phyloP scores from a whole-genome alignment of 2,329 filamentous ascomycete species.

The Seiridium unicorne region DNA sequence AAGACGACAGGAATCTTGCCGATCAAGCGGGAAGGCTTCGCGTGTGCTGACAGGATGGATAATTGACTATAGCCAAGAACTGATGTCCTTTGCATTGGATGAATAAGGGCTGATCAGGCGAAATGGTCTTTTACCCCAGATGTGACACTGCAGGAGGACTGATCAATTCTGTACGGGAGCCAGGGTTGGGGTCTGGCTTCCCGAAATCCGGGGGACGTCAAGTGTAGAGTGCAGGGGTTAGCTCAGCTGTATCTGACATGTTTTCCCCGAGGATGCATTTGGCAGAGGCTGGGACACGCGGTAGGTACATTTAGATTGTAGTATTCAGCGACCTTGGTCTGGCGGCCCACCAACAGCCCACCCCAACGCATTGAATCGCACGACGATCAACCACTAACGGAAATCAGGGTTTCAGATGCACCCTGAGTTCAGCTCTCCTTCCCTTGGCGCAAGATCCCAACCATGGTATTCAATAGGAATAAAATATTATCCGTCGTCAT shows the following conservation, averaged over 20 bases:
- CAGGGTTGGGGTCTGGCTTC: neutral
- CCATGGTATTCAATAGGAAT: neutral
- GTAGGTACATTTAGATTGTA: no score
- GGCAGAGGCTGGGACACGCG: neutral
- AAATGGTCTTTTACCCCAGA: neutral
- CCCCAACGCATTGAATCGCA: neutral
- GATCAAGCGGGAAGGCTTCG: neutral
- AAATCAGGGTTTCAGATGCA: neutral
- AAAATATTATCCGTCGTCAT: no score
- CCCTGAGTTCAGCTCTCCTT: neutral
- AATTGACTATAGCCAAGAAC: neutral
- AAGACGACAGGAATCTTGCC: neutral
- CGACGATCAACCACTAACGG: conserved; percentile 1
- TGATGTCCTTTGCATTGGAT: neutral
- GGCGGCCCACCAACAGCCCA: neutral
- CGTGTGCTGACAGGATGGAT: neutral
- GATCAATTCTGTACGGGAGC: neutral
- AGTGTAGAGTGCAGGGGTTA: neutral
- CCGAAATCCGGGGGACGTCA: neutral
- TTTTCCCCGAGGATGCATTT: neutral
- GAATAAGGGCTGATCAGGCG: neutral
- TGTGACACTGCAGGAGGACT: neutral
- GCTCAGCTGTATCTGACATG: neutral
- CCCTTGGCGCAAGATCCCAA: neutral
- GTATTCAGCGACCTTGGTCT: no score